phyloP scores from a whole-genome alignment of 768 basidiomycete species.

The Trametes cinnabarina region DNA sequence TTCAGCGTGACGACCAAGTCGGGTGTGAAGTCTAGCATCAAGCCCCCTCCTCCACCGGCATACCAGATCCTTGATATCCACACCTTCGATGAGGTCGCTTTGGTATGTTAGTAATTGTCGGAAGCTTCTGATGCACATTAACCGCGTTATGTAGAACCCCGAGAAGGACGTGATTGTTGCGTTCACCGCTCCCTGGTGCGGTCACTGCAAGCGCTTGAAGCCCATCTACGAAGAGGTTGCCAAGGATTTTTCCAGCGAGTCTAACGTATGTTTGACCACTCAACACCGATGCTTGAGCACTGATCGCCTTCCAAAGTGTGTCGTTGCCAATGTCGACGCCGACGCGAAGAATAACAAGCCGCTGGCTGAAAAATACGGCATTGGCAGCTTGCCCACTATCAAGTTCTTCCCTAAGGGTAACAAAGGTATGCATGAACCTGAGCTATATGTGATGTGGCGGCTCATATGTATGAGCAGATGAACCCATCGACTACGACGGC shows the following conservation, averaged over 20 bases:
- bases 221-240: slow-evolving; percentile 87
- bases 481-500: slow-evolving; percentile 61
- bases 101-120: slow-evolving; percentile 40
- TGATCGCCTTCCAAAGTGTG: too few relatives aligned
- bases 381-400: slow-evolving; percentile 87
- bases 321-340: slow-evolving; percentile 89
- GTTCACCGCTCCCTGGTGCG: slow-evolving; percentile 87
- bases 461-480: slow-evolving; percentile 30
- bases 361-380: slow-evolving; percentile 67
- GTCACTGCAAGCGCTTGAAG: slow-evolving; percentile 92
- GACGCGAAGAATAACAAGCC: slow-evolving; percentile 79
- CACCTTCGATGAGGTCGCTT: slow-evolving; percentile 74
- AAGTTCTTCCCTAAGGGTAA: slow-evolving; percentile 86
- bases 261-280: slow-evolving; percentile 49
- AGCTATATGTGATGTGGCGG: background rate
- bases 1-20: slow-evolving; percentile 70
- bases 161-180: slow-evolving; percentile 83
- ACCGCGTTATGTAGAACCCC: slow-evolving; percentile 43
- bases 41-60: slow-evolving; percentile 75
- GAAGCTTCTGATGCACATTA: background rate
- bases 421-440: slow-evolving; percentile 32
- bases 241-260: slow-evolving; percentile 71
- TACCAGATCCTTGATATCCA: slow-evolving; percentile 63
- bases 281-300: background rate
- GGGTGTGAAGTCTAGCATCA: slow-evolving; percentile 84